phyloP scores from a whole-genome alignment of 106 monocot genomes.

The Phalaenopsis aphrodite region DNA sequence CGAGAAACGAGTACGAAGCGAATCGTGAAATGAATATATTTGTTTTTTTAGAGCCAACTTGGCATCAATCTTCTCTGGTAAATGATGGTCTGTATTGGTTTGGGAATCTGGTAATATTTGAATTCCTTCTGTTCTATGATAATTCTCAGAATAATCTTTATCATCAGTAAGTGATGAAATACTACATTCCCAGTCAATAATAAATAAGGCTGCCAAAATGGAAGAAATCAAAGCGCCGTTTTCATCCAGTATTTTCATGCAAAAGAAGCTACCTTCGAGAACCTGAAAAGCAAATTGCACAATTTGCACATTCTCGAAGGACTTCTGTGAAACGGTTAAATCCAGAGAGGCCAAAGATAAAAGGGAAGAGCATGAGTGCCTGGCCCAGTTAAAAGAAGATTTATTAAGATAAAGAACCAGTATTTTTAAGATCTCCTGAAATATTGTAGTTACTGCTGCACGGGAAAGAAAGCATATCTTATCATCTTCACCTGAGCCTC shows the following conservation, averaged over 20 bases:
- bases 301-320: constrained; percentile 22
- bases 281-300: constrained; percentile 64
- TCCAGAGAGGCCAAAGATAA: constrained; percentile 18
- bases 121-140: neutral
- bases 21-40: constrained; percentile 23
- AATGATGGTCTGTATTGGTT: constrained; percentile 11
- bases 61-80: constrained; percentile 12
- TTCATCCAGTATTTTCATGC: constrained; percentile 33
- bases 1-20: constrained; percentile 28
- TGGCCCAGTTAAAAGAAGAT: constrained; percentile 59
- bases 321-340: constrained; percentile 15
- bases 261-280: constrained; percentile 60
- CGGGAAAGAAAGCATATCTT: constrained; percentile 57
- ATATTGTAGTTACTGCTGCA: constrained; percentile 32
- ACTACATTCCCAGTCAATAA: constrained; percentile 65
- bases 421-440: constrained; percentile 37
- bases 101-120: neutral
- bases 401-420: constrained; percentile 29
- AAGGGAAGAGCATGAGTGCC: constrained; percentile 34
- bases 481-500: constrained; percentile 59
- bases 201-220: constrained; percentile 69
- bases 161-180: constrained; percentile 20
- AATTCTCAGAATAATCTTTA: constrained; percentile 1
- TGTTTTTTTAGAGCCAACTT: constrained; percentile 33
- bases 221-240: constrained; percentile 35